Base-by-base conservation (phyloP, 2,329 filamentous ascomycete genomes). In the Diaporthe sp. region DNA sequence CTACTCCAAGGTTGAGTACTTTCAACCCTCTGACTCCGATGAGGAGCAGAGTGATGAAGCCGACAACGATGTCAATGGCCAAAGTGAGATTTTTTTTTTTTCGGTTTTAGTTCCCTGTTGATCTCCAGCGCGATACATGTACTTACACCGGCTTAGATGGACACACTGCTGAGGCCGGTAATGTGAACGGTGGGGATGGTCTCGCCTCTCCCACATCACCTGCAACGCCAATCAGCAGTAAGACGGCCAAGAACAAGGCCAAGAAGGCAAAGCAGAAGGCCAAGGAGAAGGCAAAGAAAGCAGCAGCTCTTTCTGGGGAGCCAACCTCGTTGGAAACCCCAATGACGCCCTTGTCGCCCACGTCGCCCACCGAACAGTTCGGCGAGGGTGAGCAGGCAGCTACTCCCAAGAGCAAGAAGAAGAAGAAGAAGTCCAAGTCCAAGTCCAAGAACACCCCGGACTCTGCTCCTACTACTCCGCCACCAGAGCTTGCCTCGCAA, bases 1-100 rank as follows among this genome's bases (percentile, higher is more conserved):
- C 78, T 87, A 84, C 80, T 85, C 83, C 75, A 81, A 85, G 42
- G 79, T 87, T 68, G 81, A 85, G 75, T 87, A 83, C 77, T 83
- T 82, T 70, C 79, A 84, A 69, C 76, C 79, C 13, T 80, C 82
- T 51, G 82, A 86, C 73, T 84, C 84, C 66, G 86, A 87, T n/a
- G 79, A 79, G 19, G 85, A 85, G 51, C 78, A 81, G 70, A 79
- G 78, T 74, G 75, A 70, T 42, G 78, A 77, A 22, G 75, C 75
- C 73, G 73, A 75, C 35, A 75, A 73, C 22, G 76, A 76, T 17
- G 53, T 32, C 50, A 47, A 73, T 51, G 69, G 63, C 55, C 59
- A 58, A 22, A 71, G 74, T 75, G 51, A 69, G 74, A 71, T 32
- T n/a, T 32, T 42, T 22, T 17, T 47, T 8, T 32, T 42, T 22